Evolutionary conservation across 768 basidiomycete genomes (phyloP).

Genomic region (Rickenella mellea): DNA sequence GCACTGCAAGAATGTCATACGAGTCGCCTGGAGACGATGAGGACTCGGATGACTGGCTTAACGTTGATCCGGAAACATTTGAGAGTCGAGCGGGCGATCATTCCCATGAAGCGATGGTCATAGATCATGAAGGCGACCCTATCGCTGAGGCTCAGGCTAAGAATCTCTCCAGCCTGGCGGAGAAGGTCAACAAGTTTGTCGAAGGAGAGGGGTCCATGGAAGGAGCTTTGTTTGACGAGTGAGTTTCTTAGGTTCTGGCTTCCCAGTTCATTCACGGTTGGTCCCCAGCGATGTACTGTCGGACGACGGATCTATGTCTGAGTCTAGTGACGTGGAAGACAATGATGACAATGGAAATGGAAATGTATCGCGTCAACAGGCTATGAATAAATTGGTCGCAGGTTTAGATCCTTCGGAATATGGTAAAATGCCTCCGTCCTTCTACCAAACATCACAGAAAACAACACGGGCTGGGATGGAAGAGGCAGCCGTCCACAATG

Average conservation of each 20-base stretch:
- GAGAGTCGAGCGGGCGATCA: conserved; percentile 28
- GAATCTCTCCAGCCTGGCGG: conserved; percentile 66
- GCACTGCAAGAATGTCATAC: conserved; percentile 22
- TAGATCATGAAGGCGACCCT: conserved; percentile 34
- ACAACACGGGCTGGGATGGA: conserved; percentile 38
- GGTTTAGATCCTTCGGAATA: conserved; percentile 76
- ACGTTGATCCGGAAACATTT: conserved; percentile 63
- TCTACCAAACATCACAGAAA: conserved; percentile 60
- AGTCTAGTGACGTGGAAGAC: no score
- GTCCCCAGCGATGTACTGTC: conserved; percentile 54
- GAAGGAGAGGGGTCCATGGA: conserved; percentile 83
- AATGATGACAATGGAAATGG: conserved; percentile 30
- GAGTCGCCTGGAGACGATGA: conserved; percentile 33
- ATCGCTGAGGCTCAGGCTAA: conserved; percentile 57
- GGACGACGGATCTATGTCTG: no score
- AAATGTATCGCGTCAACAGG: conserved; percentile 40
- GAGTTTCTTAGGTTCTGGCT: conserved; percentile 19
- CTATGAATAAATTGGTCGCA: conserved; percentile 77
- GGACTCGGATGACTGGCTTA: conserved; percentile 81
- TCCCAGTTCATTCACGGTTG: background rate
- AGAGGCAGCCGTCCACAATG: conserved; percentile 25
- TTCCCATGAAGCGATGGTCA: conserved; percentile 6
- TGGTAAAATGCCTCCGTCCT: conserved; percentile 75
- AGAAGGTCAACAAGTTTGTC: conserved; percentile 84
- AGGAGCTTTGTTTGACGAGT: conserved; percentile 90